A percentile compares a stretch with the other conserved stretches of the same genome.
Conservation (phyloP, 2,329 filamentous ascomycete genomes). For the Cyclaneusma minus region DNA sequence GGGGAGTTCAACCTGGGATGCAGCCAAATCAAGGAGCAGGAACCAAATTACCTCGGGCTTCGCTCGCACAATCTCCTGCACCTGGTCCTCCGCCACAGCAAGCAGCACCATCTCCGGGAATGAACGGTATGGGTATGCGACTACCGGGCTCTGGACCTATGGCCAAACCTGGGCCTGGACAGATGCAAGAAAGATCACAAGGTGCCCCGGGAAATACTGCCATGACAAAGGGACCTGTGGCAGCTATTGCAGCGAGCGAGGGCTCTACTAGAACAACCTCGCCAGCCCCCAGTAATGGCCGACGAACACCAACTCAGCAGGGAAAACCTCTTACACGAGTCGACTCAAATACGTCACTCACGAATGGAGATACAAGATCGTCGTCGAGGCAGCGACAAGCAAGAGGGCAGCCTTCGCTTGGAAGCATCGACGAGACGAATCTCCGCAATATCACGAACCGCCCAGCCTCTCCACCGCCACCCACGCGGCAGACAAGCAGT, state of each 20-base stretch:
- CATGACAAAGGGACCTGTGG: conserved; percentile 7
- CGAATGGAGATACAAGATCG: conserved; percentile 17
- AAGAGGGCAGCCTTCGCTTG: conserved; percentile 48
- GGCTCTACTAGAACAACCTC: conserved; percentile 10
- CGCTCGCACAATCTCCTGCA: conserved; percentile 40
- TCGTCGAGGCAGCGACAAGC: conserved; percentile 35
- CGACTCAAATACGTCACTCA: conserved; percentile 17
- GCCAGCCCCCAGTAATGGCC: conserved; percentile 33
- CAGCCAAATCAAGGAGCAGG: conserved; percentile 25
- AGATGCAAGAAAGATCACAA: no score
- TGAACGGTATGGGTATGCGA: no score
- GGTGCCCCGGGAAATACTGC: not conserved
- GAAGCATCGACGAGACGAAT: conserved; percentile 46
- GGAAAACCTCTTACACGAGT: no score
- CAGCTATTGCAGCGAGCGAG: no score
- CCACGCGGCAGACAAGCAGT: conserved; percentile 39
- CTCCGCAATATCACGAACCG: conserved; percentile 27
- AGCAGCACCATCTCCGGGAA: conserved; percentile 42
- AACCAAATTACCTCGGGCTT: conserved; percentile 44
- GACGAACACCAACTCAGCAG: conserved; percentile 44
- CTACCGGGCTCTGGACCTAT: no score
- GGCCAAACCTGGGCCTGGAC: no score
- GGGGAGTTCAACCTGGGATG: conserved; percentile 18
- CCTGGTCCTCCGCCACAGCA: conserved; percentile 49
- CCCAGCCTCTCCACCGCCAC: conserved; percentile 42